A percentile compares a stretch with the other conserved stretches of the same genome.
Conservation (phyloP, 352 stramenopile species). For the Phytopythium vexans region DNA sequence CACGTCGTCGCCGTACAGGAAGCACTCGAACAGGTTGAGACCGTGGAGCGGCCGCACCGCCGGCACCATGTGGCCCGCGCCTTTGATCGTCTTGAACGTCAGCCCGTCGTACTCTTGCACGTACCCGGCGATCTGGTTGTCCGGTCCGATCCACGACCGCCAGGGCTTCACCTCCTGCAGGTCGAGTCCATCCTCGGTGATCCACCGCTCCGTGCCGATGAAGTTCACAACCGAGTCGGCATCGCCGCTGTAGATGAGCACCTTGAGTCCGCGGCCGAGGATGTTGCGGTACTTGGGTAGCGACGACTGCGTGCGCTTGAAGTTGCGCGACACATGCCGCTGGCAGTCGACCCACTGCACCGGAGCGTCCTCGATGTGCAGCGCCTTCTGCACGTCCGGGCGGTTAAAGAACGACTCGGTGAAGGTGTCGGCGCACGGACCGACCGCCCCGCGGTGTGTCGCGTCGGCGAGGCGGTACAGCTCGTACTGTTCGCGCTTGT, state of each 20-base stretch:
- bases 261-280: slow-evolving; percentile 41
- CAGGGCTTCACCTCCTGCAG: slow-evolving; percentile 58
- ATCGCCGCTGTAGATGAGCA: slow-evolving; percentile 75
- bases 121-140: slow-evolving; percentile 85
- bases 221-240: slow-evolving; percentile 83
- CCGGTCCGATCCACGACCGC: slow-evolving; percentile 71
- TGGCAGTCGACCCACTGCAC: slow-evolving; percentile 62
- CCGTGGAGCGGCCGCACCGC: slow-evolving; percentile 68
- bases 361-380: slow-evolving; percentile 47
- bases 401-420: slow-evolving; percentile 46
- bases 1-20: slow-evolving; percentile 59
- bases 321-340: slow-evolving; percentile 41
- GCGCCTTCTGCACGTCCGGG: slow-evolving; percentile 42
- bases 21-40: slow-evolving; percentile 81
- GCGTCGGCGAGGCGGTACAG: not conserved
- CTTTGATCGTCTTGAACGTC: slow-evolving; percentile 91
- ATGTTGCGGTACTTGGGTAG: slow-evolving; percentile 70
- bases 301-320: slow-evolving; percentile 33
- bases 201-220: slow-evolving; percentile 87
- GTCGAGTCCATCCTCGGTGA: slow-evolving; percentile 67
- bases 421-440: slow-evolving; percentile 53
- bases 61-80: slow-evolving; percentile 90
- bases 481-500: slow-evolving; percentile 19
- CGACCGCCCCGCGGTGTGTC: slow-evolving; percentile 48
- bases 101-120: slow-evolving; percentile 84